phyloP scores from a whole-genome alignment of 768 basidiomycete species.

The Mycena vulgaris region DNA sequence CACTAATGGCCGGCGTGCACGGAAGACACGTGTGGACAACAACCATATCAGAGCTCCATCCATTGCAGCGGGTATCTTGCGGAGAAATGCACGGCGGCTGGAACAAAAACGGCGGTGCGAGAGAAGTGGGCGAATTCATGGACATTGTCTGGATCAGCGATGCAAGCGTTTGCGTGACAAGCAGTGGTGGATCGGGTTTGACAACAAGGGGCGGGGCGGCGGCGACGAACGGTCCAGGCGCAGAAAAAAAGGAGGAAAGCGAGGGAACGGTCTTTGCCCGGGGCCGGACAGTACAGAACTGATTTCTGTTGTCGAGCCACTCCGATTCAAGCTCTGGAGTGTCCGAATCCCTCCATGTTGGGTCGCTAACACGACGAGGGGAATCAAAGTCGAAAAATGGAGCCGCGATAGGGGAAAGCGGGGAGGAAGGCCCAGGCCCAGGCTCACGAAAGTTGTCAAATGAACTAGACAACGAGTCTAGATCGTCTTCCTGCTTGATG shows the following conservation, averaged over 20 bases:
- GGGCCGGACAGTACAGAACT: slow-evolving; percentile 50
- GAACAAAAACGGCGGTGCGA: slow-evolving; percentile 12
- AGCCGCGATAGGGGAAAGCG: slow-evolving; percentile 28
- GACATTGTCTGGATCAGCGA: slow-evolving; percentile 60
- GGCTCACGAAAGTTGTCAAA: slow-evolving; percentile 43
- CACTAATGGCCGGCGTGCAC: slow-evolving; percentile 73
- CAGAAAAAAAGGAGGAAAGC: slow-evolving; percentile 42
- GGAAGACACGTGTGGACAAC: slow-evolving; percentile 78
- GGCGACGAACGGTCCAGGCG: slow-evolving; percentile 37
- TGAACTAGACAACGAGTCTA: slow-evolving; percentile 50
- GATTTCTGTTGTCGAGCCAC: slow-evolving; percentile 50
- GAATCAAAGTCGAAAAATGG: slow-evolving; percentile 29
- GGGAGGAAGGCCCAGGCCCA: slow-evolving; percentile 37
- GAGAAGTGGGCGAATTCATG: slow-evolving; percentile 52
- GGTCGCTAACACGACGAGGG: slow-evolving; percentile 29
- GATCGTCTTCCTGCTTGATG: slow-evolving; percentile 67
- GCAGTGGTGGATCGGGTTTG: slow-evolving; percentile 40
- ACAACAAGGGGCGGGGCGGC: slow-evolving; percentile 40
- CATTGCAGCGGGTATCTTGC: slow-evolving; percentile 55
- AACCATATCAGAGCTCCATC: slow-evolving; percentile 54
- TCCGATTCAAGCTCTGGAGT: slow-evolving; percentile 42
- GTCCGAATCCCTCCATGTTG: slow-evolving; percentile 26
- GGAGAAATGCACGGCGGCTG: slow-evolving; percentile 57
- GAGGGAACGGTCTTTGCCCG: slow-evolving; percentile 57
- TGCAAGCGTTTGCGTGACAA: slow-evolving; percentile 50